phyloP scores from a whole-genome alignment of 257 asterid genomes.

The Solanum medicagineum region DNA sequence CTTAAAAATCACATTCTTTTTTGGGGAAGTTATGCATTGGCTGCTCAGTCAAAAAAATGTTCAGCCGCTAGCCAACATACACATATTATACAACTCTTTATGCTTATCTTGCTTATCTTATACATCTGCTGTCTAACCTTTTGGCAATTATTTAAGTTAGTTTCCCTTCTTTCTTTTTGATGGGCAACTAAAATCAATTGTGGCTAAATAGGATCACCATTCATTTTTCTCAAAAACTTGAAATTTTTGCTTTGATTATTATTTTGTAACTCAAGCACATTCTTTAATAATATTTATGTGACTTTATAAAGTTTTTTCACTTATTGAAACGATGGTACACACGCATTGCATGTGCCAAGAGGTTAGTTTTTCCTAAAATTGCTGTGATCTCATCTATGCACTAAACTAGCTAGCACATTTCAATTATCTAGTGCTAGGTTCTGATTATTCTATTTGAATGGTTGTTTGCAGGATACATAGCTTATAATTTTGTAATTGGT shows the following conservation, averaged over 20 bases:
- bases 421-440: neutral
- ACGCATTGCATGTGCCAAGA: neutral
- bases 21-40: neutral
- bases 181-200: neutral
- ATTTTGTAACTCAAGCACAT: too few relatives aligned
- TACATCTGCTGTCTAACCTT: neutral
- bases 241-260: too few relatives aligned
- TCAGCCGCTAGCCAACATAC: neutral
- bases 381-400: neutral
- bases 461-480: conserved; percentile 59
- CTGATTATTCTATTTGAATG: neutral
- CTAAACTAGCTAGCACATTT: neutral
- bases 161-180: neutral
- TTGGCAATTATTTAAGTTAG: neutral
- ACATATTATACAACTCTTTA: neutral
- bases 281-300: neutral
- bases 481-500: conserved; percentile 91
- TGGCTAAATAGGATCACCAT: neutral
- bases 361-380: neutral
- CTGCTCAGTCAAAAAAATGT: neutral
- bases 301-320: neutral
- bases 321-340: neutral
- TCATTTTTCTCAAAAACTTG: neutral
- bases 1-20: neutral
- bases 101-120: neutral